Conservation (phyloP, 352 stramenopile genomes). For the Albugo candida region DNA sequence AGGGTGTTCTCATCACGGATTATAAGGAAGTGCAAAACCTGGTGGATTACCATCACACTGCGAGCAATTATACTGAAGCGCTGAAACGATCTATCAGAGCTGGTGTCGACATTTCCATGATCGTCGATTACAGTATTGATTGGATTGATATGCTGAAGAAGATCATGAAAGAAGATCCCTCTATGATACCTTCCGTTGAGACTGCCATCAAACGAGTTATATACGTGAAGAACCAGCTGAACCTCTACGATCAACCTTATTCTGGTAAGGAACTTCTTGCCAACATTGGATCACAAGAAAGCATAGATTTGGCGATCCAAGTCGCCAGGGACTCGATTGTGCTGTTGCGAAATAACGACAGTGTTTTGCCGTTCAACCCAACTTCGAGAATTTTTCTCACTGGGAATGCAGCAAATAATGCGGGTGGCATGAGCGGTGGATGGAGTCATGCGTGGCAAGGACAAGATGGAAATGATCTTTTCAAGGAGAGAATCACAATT, state of each 20-base stretch:
- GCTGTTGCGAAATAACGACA: conserved; percentile 8
- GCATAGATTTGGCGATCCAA: conserved; percentile 3
- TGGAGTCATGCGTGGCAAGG: conserved; percentile 20
- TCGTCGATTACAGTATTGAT: conserved; percentile 13
- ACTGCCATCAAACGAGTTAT: conserved; percentile 7
- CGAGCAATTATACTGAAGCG: conserved; percentile 14
- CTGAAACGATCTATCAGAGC: conserved; percentile 33
- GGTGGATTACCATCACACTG: conserved; percentile 32
- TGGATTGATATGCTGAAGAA: conserved; percentile 14
- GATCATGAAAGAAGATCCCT: conserved; percentile 7
- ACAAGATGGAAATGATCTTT: conserved; percentile 13
- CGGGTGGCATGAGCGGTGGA: conserved; percentile 16
- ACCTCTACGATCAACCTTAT: conserved; percentile 9
- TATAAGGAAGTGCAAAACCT: conserved; percentile 72
- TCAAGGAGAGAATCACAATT: conserved; percentile 15
- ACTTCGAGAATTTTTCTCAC: conserved; percentile 7
- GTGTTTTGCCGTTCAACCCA: conserved; percentile 3
- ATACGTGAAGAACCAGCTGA: conserved; percentile 10
- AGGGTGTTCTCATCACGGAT: conserved; percentile 59
- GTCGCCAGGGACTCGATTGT: conserved; percentile 14
- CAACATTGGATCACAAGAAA: conserved; percentile 7
- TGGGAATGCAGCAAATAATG: conserved; percentile 14
- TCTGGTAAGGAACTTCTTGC: conserved; percentile 5
- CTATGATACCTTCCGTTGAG: conserved; percentile 4
- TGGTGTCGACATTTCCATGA: conserved; percentile 66